phyloP scores from a whole-genome alignment of 768 basidiomycete genomes.

The Suillus subaureus region DNA sequence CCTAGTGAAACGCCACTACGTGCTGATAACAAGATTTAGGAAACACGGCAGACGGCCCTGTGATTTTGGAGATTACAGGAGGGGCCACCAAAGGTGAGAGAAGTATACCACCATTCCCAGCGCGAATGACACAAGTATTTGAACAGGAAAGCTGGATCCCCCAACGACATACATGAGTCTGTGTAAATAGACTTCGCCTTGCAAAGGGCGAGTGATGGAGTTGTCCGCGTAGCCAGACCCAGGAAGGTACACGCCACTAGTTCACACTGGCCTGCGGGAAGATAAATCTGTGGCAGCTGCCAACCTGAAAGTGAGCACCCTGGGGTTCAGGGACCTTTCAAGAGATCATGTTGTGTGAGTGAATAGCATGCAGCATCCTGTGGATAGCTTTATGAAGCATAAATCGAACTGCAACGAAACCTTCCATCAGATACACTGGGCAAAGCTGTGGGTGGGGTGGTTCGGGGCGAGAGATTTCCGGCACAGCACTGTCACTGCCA shows the following conservation, averaged over 20 bases:
- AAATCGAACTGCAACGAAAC: background rate
- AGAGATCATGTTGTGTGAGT: background rate
- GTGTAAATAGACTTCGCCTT: background rate
- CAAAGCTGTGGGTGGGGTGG: background rate
- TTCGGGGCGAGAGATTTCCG: background rate
- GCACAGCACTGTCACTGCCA: background rate
- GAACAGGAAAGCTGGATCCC: background rate
- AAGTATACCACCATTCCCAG: background rate
- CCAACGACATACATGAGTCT: background rate
- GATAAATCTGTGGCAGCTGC: background rate
- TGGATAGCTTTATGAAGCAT: background rate
- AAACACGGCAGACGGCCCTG: background rate
- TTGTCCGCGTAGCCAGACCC: background rate
- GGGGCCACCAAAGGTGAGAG: background rate
- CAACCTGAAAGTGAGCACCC: background rate
- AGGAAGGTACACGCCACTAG: background rate
- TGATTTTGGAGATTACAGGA: background rate
- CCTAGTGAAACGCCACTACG: background rate
- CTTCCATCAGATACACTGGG: background rate
- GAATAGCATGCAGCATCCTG: background rate
- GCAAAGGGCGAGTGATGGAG: background rate
- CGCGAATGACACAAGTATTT: background rate
- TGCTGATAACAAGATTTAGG: background rate
- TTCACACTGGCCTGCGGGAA: background rate
- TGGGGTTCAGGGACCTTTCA: background rate